Evolutionary conservation across 176 grass and related monocot genomes (phyloP).

Genomic region (Musa schizocarpa): DNA sequence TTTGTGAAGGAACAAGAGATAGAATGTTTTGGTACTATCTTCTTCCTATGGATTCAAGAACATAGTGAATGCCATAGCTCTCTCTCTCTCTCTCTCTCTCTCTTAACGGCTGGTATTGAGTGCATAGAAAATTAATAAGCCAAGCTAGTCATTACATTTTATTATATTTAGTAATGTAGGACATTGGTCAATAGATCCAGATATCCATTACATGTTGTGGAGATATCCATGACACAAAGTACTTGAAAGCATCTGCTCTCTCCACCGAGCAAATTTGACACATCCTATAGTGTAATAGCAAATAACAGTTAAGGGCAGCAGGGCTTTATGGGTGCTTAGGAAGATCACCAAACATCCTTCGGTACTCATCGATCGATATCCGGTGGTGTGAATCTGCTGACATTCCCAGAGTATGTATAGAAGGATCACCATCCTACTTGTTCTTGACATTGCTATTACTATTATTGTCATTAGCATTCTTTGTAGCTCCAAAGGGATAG

Average conservation of each 20-base stretch:
- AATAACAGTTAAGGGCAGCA: not conserved
- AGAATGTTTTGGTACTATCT: too few relatives aligned
- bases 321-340: not conserved
- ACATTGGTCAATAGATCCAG: not conserved
- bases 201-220: not conserved
- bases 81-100: not conserved
- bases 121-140: not conserved
- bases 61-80: not conserved
- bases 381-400: too few relatives aligned
- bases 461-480: too few relatives aligned
- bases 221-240: not conserved
- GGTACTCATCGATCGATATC: too few relatives aligned
- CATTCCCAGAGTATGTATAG: too few relatives aligned
- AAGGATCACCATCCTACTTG: too few relatives aligned
- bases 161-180: not conserved
- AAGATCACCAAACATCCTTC: too few relatives aligned
- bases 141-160: constrained; percentile 4
- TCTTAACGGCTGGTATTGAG: not conserved
- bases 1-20: too few relatives aligned
- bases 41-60: too few relatives aligned
- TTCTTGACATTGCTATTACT: too few relatives aligned
- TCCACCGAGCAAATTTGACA: not conserved
- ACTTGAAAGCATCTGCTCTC: not conserved
- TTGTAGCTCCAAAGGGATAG: too few relatives aligned
- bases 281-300: too few relatives aligned